These are phyloP conservation scores for Haberlea rhodopensis DNA, from an alignment of 257 asterid genomes.

Conservation along the genomic window DNA sequence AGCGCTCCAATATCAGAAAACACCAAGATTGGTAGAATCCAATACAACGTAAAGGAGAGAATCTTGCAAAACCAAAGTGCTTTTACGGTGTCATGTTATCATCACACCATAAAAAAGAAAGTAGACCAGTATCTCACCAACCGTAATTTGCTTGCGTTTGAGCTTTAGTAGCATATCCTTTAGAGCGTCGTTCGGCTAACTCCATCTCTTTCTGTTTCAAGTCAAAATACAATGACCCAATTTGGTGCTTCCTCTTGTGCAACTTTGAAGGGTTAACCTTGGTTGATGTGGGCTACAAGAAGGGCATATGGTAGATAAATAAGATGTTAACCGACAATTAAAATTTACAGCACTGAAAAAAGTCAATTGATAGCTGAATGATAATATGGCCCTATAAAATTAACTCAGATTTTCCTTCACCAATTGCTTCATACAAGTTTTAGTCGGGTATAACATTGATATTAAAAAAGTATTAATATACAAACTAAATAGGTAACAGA, in stretches of 20 bases:
- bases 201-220: slow-evolving; percentile 82
- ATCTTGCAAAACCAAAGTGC: slow-evolving; percentile 3
- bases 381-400: not conserved
- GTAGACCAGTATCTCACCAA: slow-evolving; percentile 46
- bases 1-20: too few relatives aligned
- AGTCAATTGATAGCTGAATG: not conserved
- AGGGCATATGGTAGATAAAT: slow-evolving; percentile 18
- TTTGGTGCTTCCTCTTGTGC: slow-evolving; percentile 96
- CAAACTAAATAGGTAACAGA: too few relatives aligned
- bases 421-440: not conserved
- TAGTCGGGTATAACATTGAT: not conserved
- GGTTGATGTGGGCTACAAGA: slow-evolving; percentile 69
- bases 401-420: not conserved
- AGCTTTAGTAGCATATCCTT: slow-evolving; percentile 81
- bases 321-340: slow-evolving; percentile 3
- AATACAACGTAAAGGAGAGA: not conserved
- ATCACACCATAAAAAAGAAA: slow-evolving; percentile 9
- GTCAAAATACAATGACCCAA: slow-evolving; percentile 67
- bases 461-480: too few relatives aligned
- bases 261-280: slow-evolving; percentile 89
- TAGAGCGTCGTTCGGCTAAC: slow-evolving; percentile 82
- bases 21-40: too few relatives aligned
- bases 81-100: slow-evolving; percentile 9
- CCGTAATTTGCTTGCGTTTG: slow-evolving; percentile 98
- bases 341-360: not conserved